Percentiles rank a stretch among this genome's conserved stretches.
phyloP scores from a whole-genome alignment of 169 alveolate species.

The Plasmodium falciparum region DNA sequence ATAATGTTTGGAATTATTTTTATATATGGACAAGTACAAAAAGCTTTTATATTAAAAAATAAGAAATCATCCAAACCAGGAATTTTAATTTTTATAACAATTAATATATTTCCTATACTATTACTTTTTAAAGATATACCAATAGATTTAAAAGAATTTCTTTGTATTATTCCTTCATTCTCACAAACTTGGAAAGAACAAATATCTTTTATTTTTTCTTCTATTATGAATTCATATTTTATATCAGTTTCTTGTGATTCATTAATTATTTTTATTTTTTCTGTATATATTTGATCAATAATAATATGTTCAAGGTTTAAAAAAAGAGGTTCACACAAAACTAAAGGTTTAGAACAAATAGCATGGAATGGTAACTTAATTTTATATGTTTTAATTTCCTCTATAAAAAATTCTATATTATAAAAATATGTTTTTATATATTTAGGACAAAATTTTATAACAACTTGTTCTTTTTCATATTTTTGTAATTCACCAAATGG shows the following conservation, averaged over 20 bases:
- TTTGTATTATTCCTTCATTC: constrained; percentile 25
- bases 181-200: constrained; percentile 30
- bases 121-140: constrained; percentile 46
- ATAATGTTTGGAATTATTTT: constrained; percentile 60
- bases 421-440: constrained; percentile 18
- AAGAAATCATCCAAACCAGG: constrained; percentile 58
- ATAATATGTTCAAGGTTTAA: constrained; percentile 45
- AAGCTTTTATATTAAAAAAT: constrained; percentile 61
- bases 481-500: neutral
- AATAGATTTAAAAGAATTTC: constrained; percentile 24
- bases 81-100: constrained; percentile 57
- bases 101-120: constrained; percentile 51
- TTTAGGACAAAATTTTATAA: constrained; percentile 54
- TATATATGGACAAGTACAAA: constrained; percentile 57
- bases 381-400: constrained; percentile 52
- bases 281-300: constrained; percentile 49
- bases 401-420: constrained; percentile 26
- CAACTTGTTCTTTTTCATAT: constrained; percentile 30
- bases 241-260: constrained; percentile 40
- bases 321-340: constrained; percentile 34
- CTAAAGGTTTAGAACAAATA: constrained; percentile 30
- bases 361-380: constrained; percentile 33
- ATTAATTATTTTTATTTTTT: constrained; percentile 43
- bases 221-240: constrained; percentile 57
- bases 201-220: constrained; percentile 28